A percentile compares a stretch with the other conserved stretches of the same genome.
Conservation (phyloP, 73 alveolate genomes). For the Blepharisma japonicum region DNA sequence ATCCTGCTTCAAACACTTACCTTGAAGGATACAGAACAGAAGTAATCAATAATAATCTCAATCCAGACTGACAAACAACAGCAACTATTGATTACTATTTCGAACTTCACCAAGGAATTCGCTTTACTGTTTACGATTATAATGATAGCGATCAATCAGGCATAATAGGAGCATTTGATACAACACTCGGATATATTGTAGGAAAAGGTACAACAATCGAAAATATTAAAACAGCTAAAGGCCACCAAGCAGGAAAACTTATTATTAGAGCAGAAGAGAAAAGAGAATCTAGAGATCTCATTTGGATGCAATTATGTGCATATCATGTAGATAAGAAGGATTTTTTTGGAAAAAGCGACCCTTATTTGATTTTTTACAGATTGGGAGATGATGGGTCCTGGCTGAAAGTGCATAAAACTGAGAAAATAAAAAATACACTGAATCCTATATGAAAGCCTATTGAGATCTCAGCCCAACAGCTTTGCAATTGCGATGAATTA, state of each 20-base stretch:
- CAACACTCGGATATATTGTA: conserved; percentile 72
- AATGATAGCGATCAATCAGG: conserved; percentile 57
- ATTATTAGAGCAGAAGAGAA: conserved; percentile 55
- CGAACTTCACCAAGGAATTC: conserved; percentile 66
- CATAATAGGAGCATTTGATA: conserved; percentile 53
- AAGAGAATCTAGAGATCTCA: conserved; percentile 41
- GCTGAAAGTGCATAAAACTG: conserved; percentile 38
- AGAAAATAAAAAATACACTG: conserved; percentile 36
- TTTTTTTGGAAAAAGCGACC: conserved; percentile 51
- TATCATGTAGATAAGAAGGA: conserved; percentile 39
- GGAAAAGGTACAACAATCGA: conserved; percentile 61
- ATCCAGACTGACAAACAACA: conserved; percentile 65
- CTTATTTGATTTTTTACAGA: conserved; percentile 36
- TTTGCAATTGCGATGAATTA: conserved; percentile 54
- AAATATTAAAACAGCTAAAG: conserved; percentile 33
- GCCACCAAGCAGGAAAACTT: conserved; percentile 54
- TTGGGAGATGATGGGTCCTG: conserved; percentile 32
- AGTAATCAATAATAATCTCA: conserved; percentile 52
- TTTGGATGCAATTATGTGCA: conserved; percentile 36
- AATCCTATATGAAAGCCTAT: conserved; percentile 63
- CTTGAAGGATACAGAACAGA: conserved; percentile 56
- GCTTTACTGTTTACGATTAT: conserved; percentile 62
- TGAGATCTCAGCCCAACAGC: conserved; percentile 43
- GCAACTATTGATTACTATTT: conserved; percentile 68
- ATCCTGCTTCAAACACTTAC: conserved; percentile 22